phyloP scores from a whole-genome alignment of 192 early-diverging fungal genomes.

The Coemansia umbellata region DNA sequence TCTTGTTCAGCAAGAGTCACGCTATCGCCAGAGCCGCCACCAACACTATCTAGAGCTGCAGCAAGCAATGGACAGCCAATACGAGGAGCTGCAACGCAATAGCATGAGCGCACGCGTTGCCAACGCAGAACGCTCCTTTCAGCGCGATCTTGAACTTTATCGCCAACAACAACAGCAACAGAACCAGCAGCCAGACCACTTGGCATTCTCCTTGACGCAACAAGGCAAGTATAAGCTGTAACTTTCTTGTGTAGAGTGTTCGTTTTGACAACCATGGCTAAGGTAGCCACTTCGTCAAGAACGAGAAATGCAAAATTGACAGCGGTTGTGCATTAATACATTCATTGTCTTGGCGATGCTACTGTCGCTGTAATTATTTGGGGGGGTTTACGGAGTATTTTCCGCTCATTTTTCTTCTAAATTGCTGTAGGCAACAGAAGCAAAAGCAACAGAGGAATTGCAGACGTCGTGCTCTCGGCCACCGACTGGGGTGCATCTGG shows the following conservation, averaged over 20 bases:
- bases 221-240: background rate
- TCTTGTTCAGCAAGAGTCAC: slow-evolving; percentile 23
- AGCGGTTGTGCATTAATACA: too few relatives aligned
- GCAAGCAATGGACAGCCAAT: slow-evolving; percentile 41
- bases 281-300: too few relatives aligned
- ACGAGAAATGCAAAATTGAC: too few relatives aligned
- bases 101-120: slow-evolving; percentile 25
- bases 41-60: slow-evolving; percentile 40
- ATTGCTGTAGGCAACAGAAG: background rate
- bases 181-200: background rate
- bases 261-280: too few relatives aligned
- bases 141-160: slow-evolving; percentile 43
- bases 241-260: too few relatives aligned
- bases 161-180: background rate
- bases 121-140: slow-evolving; percentile 33
- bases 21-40: slow-evolving; percentile 24
- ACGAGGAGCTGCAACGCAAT: slow-evolving; percentile 25
- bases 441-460: background rate
- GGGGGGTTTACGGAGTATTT: too few relatives aligned
- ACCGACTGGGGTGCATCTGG: slow-evolving; percentile 6
- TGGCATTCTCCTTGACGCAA: background rate
- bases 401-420: too few relatives aligned
- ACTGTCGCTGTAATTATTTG: too few relatives aligned
- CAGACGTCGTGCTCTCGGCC: slow-evolving; percentile 18
- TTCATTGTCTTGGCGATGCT: too few relatives aligned